Conservation (phyloP, 129 eudicot genomes). For the Saussurea involucrata region DNA sequence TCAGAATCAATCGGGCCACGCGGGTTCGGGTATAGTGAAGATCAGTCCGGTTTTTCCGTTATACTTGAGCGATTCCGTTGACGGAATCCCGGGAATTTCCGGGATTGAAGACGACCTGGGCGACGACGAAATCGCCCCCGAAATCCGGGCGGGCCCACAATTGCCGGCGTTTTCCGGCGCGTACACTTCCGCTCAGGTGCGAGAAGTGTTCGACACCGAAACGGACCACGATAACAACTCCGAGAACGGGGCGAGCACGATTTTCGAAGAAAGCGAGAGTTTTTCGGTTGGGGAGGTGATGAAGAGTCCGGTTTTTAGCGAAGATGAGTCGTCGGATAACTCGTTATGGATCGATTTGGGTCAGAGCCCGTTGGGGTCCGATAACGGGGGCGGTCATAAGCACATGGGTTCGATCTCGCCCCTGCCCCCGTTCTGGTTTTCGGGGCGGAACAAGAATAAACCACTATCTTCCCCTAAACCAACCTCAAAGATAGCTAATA, state of each 20-base stretch:
- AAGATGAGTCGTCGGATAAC: conserved; percentile 94
- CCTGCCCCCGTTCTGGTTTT: conserved; percentile 81
- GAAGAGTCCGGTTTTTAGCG: conserved; percentile 98
- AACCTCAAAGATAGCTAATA: conserved; percentile 46
- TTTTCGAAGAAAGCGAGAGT: conserved; percentile 88
- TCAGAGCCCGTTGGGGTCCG: conserved; percentile 86
- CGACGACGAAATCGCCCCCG: conserved; percentile 48
- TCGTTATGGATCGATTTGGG: conserved; percentile 98
- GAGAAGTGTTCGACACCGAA: conserved; percentile 92
- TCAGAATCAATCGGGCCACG: conserved; percentile 86
- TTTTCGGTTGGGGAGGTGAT: conserved; percentile 95
- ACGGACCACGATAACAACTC: conserved; percentile 85
- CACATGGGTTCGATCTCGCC: conserved; percentile 53
- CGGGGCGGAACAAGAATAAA: conserved; percentile 64
- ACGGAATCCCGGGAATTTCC: conserved; percentile 71
- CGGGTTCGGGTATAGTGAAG: conserved; percentile 93
- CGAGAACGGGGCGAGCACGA: conserved; percentile 88
- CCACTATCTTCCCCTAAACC: conserved; percentile 69
- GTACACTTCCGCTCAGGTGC: conserved; percentile 87
- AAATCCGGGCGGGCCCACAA: conserved; percentile 63
- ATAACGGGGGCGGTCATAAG: conserved; percentile 42
- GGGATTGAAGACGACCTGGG: conserved; percentile 55
- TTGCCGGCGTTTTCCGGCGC: conserved; percentile 99
- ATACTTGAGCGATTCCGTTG: conserved; percentile 87
- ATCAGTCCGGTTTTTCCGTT: conserved; percentile 88